These are phyloP conservation scores for Funneliformis mosseae DNA, from an alignment of 192 early-diverging fungal genomes.

Conservation along the genomic window DNA sequence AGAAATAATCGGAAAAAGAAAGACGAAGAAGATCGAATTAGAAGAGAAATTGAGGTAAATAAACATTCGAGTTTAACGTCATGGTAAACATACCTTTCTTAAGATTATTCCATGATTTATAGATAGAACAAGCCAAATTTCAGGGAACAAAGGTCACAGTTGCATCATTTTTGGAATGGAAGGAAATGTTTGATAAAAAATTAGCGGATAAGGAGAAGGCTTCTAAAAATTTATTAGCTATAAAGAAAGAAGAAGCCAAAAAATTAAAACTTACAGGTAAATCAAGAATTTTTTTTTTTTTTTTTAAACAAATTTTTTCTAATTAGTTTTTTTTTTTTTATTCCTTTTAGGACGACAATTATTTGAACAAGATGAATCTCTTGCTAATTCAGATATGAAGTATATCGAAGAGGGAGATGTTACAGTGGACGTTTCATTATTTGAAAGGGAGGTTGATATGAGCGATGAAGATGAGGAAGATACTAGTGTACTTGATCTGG, in stretches of 20 bases:
- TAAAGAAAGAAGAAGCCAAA: slow-evolving; percentile 48
- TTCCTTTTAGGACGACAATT: slow-evolving; percentile 76
- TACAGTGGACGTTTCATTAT: slow-evolving; percentile 75
- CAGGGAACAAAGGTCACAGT: slow-evolving; percentile 83
- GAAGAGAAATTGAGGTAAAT: slow-evolving; percentile 63
- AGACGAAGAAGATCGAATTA: slow-evolving; percentile 52
- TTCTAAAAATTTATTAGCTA: slow-evolving; percentile 36
- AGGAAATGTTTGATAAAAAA: slow-evolving; percentile 75
- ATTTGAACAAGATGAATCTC: slow-evolving; percentile 87
- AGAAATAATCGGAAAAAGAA: slow-evolving; percentile 54
- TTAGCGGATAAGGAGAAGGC: slow-evolving; percentile 54
- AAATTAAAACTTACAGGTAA: slow-evolving; percentile 51
- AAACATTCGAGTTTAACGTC: not conserved
- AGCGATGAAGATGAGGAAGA: slow-evolving; percentile 66
- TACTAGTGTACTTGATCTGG: slow-evolving; percentile 49
- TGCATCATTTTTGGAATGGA: slow-evolving; percentile 81
- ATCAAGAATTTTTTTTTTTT: too few relatives aligned
- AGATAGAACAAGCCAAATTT: slow-evolving; percentile 73
- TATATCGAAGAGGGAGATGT: slow-evolving; percentile 87
- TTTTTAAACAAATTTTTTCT: too few relatives aligned
- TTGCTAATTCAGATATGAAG: slow-evolving; percentile 80
- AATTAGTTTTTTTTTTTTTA: not conserved
- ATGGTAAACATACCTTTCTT: not conserved
- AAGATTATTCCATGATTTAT: slow-evolving; percentile 28
- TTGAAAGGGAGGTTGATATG: slow-evolving; percentile 68